phyloP scores from a whole-genome alignment of 208 protist genomes.

The Balamuthia mandrillaris region DNA sequence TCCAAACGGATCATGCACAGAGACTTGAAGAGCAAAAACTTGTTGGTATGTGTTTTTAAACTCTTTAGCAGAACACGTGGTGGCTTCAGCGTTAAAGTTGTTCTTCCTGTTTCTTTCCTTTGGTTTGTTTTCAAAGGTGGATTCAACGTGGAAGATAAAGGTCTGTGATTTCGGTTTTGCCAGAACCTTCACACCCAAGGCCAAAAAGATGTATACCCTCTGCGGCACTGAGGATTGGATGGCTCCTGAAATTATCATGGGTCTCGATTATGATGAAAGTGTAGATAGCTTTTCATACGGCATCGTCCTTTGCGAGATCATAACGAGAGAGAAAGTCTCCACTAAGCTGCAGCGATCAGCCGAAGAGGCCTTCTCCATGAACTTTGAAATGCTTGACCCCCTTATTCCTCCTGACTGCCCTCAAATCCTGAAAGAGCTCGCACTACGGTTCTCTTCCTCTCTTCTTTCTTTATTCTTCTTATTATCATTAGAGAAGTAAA shows the following conservation, averaged over 20 bases:
- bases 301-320: conserved; percentile 61
- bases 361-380: conserved; percentile 15
- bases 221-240: conserved; percentile 51
- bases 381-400: neutral
- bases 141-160: neutral
- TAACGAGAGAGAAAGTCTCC: conserved; percentile 52
- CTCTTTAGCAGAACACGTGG: neutral
- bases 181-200: conserved; percentile 35
- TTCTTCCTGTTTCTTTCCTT: neutral
- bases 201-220: conserved; percentile 42
- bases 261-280: conserved; percentile 42
- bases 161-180: conserved; percentile 61
- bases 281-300: conserved; percentile 62
- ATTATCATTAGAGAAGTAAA: too few species aligned
- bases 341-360: neutral
- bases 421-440: neutral
- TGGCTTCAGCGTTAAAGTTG: neutral
- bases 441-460: neutral
- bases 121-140: neutral
- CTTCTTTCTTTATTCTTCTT: too few species aligned
- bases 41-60: neutral
- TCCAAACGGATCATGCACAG: conserved; percentile 53
- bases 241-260: conserved; percentile 56
- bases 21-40: conserved; percentile 55
- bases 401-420: neutral